A percentile compares a stretch with the other conserved stretches of the same genome.
Conservation (phyloP, 768 basidiomycete genomes). For the Leccinum subgranulosum region DNA sequence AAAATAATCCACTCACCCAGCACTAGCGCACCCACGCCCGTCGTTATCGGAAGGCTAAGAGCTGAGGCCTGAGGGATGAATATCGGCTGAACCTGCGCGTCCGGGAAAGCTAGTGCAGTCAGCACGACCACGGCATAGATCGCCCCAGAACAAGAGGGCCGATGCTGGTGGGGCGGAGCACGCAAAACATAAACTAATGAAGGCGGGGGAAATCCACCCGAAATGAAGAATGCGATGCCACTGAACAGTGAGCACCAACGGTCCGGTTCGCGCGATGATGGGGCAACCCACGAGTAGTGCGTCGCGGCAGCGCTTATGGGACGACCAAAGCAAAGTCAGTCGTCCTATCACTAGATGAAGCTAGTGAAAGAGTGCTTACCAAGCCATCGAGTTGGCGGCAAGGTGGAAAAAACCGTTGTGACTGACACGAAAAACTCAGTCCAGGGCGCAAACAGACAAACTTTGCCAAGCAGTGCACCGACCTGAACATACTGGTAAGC, state of each 20-base stretch:
- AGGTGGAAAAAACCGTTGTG: conserved; percentile 71
- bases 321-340: conserved; percentile 4
- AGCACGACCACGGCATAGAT: conserved; percentile 74
- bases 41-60: conserved; percentile 75
- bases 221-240: too few relatives aligned
- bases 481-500: conserved; percentile 83
- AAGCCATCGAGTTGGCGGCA: conserved; percentile 77
- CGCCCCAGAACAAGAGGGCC: conserved; percentile 66
- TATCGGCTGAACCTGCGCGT: conserved; percentile 44
- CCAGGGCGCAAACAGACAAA: not conserved
- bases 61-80: conserved; percentile 56
- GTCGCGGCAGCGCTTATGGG: conserved; percentile 58
- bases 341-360: not conserved
- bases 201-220: too few relatives aligned
- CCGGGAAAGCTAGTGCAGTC: conserved; percentile 75
- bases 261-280: conserved; percentile 48
- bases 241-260: conserved; percentile 46
- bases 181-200: too few relatives aligned
- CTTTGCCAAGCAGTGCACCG: conserved; percentile 12
- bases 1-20: conserved; percentile 19
- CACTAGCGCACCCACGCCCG: conserved; percentile 71
- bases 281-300: conserved; percentile 47
- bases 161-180: conserved; percentile 49
- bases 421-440: conserved; percentile 34
- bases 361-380: conserved; percentile 41